These are phyloP conservation scores for Trichoderma breve DNA, from an alignment of 2,329 filamentous ascomycete species.

Conservation along the genomic window DNA sequence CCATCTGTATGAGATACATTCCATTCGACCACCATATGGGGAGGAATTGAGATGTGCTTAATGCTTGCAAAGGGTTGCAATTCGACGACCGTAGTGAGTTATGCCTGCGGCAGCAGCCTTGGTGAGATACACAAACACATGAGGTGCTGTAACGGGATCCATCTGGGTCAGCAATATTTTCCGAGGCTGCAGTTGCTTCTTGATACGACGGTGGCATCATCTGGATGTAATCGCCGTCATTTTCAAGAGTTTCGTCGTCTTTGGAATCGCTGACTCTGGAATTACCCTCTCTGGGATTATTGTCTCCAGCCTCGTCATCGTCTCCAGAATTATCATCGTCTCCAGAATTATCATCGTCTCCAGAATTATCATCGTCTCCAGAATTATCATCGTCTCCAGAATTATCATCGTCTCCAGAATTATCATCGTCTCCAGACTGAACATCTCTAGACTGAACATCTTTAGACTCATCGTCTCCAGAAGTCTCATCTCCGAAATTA, in stretches of 20 bases:
- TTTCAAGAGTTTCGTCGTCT: background rate
- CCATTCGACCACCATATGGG: background rate
- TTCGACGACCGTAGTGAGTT: background rate
- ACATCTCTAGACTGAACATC: too few relatives aligned
- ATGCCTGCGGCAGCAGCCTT: slow-evolving; percentile 16
- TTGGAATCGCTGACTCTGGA: background rate
- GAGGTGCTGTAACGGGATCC: background rate
- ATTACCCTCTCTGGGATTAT: background rate
- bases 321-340: background rate
- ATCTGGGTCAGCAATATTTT: background rate
- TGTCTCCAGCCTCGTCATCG: background rate
- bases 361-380: too few relatives aligned
- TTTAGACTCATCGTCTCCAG: background rate
- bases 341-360: background rate
- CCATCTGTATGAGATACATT: background rate
- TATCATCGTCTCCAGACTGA: too few relatives aligned
- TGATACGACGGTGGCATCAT: background rate
- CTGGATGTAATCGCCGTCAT: background rate
- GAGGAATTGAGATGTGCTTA: background rate
- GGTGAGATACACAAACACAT: slow-evolving; percentile 4
- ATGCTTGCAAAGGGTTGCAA: background rate
- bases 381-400: too few relatives aligned
- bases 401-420: background rate
- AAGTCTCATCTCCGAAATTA: too few relatives aligned
- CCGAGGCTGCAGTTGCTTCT: background rate